A percentile compares a stretch with the other conserved stretches of the same genome.
Evolutionary conservation across 1,284 basidiomycete genomes (phyloP).

Genomic region (Cystobasidium pallidum): DNA sequence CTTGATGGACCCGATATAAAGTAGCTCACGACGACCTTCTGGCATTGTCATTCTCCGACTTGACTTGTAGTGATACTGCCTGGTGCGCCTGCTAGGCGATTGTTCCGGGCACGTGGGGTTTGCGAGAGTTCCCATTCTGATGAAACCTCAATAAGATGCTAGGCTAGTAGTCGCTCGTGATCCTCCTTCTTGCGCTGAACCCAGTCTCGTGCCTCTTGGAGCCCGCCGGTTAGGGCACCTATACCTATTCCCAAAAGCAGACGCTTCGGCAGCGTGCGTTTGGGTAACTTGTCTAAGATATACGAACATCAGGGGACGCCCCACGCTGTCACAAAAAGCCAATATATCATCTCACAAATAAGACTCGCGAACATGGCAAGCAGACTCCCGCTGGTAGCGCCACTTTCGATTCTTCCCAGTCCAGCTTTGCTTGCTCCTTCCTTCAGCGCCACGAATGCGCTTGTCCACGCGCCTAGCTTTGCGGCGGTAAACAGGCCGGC

Average conservation of each 20-base stretch:
- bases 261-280: slow-evolving; percentile 38
- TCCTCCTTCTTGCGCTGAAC: not conserved
- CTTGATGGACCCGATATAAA: not conserved
- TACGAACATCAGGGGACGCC: not conserved
- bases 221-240: slow-evolving; percentile 49
- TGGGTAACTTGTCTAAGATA: slow-evolving; percentile 47
- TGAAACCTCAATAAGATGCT: not conserved
- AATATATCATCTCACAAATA: slow-evolving; percentile 46
- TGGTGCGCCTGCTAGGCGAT: not conserved
- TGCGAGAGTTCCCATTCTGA: no score
- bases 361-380: slow-evolving; percentile 45
- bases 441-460: slow-evolving; percentile 47
- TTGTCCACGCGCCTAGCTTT: slow-evolving; percentile 61
- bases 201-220: slow-evolving; percentile 33
- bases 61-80: not conserved
- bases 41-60: not conserved
- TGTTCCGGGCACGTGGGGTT: no score
- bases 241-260: slow-evolving; percentile 46
- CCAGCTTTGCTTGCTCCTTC: slow-evolving; percentile 43
- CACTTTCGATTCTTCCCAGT: slow-evolving; percentile 44
- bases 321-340: not conserved
- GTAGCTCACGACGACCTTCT: no score
- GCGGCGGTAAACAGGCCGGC: slow-evolving; percentile 66
- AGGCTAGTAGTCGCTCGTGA: not conserved
- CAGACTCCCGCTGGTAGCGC: slow-evolving; percentile 40